A percentile compares a stretch with the other conserved stretches of the same genome.
These are phyloP conservation scores for Aspergillus fumigatus DNA, from an alignment of 2,329 filamentous ascomycete species.

Conservation along the genomic window DNA sequence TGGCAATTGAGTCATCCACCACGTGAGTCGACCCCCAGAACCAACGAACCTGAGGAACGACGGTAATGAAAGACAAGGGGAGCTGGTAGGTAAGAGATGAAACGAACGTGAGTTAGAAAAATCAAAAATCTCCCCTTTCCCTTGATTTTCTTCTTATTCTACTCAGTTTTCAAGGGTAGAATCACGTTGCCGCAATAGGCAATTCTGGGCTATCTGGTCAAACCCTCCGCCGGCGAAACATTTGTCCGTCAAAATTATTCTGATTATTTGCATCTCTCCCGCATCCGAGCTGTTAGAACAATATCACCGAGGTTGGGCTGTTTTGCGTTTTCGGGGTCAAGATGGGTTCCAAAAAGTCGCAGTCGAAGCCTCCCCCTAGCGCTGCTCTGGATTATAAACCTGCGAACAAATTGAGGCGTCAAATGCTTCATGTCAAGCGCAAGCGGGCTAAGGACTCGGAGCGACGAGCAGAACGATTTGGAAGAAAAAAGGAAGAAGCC, in stretches of 20 bases:
- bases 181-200: background rate
- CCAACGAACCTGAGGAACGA: conserved; percentile 10
- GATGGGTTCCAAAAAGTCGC: conserved; percentile 50
- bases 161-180: background rate
- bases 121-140: background rate
- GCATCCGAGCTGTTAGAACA: background rate
- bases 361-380: conserved; percentile 41
- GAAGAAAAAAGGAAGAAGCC: conserved; percentile 77
- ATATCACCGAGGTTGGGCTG: background rate
- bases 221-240: conserved; percentile 8
- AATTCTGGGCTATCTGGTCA: background rate
- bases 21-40: conserved; percentile 18
- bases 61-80: background rate
- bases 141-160: background rate
- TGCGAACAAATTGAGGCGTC: conserved; percentile 73
- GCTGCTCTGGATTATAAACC: conserved; percentile 51
- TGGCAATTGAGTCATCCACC: conserved; percentile 40
- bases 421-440: conserved; percentile 71
- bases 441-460: conserved; percentile 72
- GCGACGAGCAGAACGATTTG: conserved; percentile 71
- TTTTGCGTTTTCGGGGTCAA: conserved; percentile 2
- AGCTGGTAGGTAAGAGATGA: background rate
- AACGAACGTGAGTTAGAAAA: background rate
- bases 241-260: conserved; percentile 29
- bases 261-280: conserved; percentile 17